A percentile compares a stretch with the other conserved stretches of the same genome.
phyloP scores from a whole-genome alignment of 2,329 filamentous ascomycete species.

The Fusarium brachygibbosum region DNA sequence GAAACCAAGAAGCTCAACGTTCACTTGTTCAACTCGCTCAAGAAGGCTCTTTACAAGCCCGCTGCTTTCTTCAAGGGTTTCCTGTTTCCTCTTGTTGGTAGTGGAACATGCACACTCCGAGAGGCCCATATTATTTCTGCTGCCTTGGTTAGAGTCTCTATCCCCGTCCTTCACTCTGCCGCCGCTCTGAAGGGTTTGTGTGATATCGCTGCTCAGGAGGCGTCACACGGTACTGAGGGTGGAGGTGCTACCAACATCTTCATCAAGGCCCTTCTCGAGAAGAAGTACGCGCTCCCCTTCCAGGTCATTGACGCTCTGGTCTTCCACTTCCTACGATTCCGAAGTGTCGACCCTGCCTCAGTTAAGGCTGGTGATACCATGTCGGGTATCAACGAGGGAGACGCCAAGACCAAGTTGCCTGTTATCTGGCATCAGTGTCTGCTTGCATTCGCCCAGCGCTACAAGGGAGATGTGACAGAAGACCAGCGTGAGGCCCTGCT shows the following conservation, averaged over 20 bases:
- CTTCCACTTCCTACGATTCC: constrained; percentile 95
- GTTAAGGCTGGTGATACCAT: constrained; percentile 68
- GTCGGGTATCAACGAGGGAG: constrained; percentile 61
- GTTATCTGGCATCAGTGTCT: constrained; percentile 98
- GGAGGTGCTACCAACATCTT: constrained; percentile 95
- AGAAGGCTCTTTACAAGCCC: constrained; percentile 93
- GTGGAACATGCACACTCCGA: constrained; percentile 88
- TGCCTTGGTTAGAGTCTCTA: constrained; percentile 85
- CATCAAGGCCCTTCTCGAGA: constrained; percentile 92
- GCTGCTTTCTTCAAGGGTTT: constrained; percentile 97
- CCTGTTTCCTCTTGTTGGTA: constrained; percentile 88
- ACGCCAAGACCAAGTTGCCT: constrained; percentile 76
- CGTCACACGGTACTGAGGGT: constrained; percentile 83
- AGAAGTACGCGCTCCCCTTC: constrained; percentile 96
- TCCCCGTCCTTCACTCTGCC: constrained; percentile 92
- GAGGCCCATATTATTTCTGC: constrained; percentile 93
- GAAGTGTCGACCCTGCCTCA: constrained; percentile 73
- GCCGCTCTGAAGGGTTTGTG: constrained; percentile 92
- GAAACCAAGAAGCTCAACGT: constrained; percentile 96
- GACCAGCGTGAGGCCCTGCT: constrained; percentile 92
- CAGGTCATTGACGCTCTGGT: constrained; percentile 95
- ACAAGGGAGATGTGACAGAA: constrained; percentile 95
- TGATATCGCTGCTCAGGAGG: constrained; percentile 93
- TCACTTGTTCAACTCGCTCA: constrained; percentile 91
- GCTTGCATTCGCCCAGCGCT: constrained; percentile 91